Percentiles rank a stretch among this genome's conserved stretches.
Evolutionary conservation across 495 filamentous ascomycete species (phyloP).

Genomic region (Aspergillus diversus): DNA sequence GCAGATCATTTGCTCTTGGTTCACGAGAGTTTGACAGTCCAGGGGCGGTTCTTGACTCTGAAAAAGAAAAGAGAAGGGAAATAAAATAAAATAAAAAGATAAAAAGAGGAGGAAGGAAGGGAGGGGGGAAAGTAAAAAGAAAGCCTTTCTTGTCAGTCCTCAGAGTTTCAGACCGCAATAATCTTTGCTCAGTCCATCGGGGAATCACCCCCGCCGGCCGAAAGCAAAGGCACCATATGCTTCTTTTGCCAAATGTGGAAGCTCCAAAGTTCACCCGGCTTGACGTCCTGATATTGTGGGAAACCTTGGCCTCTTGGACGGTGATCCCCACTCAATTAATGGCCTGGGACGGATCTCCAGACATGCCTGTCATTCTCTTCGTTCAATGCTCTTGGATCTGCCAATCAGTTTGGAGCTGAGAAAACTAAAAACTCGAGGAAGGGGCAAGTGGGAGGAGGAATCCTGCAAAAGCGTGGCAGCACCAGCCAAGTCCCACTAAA

Average conservation of each 20-base stretch:
- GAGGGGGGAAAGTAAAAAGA: neutral
- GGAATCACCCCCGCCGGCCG: constrained; percentile 9
- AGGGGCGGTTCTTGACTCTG: neutral
- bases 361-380: constrained; percentile 19
- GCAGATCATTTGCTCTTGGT: neutral
- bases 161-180: constrained; percentile 21
- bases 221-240: constrained; percentile 10
- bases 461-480: constrained; percentile 37
- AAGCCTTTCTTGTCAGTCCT: neutral
- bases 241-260: constrained; percentile 19
- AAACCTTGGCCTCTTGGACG: neutral
- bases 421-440: constrained; percentile 9
- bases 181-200: constrained; percentile 6
- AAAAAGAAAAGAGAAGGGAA: neutral
- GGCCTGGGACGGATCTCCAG: constrained; percentile 18
- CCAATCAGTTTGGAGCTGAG: constrained; percentile 13
- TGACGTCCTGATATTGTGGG: neutral
- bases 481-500: constrained; percentile 45
- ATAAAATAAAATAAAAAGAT: too few relatives aligned
- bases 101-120: too few relatives aligned
- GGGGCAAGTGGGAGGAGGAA: constrained; percentile 18
- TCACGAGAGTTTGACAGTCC: neutral
- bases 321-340: neutral
- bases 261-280: neutral
- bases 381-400: constrained; percentile 6